Conservation (phyloP, 192 early-diverging fungal genomes). For the Ambispora gerdemannii region DNA sequence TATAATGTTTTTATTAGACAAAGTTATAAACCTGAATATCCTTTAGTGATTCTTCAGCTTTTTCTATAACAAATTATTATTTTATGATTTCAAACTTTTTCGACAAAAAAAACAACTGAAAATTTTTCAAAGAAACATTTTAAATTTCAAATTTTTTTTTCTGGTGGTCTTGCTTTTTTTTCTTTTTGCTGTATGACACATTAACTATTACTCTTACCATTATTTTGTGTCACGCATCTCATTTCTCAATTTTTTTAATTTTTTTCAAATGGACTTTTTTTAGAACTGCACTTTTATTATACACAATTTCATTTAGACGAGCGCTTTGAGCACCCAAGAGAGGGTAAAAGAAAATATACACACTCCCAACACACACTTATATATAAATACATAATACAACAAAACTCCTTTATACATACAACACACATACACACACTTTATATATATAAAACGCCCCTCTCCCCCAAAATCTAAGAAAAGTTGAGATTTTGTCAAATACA, state of each 20-base stretch:
- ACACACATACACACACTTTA: too few species aligned
- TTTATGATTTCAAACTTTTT: neutral
- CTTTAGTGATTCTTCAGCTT: neutral
- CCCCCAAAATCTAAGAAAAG: too few species aligned
- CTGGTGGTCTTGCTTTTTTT: neutral
- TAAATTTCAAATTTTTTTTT: neutral
- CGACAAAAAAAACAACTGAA: neutral
- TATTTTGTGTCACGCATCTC: too few species aligned
- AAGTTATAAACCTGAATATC: neutral
- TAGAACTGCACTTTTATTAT: neutral
- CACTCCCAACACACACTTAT: neutral
- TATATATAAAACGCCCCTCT: too few species aligned
- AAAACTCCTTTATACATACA: too few species aligned
- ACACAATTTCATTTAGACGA: neutral
- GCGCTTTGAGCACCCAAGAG: neutral
- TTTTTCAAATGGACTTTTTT: conserved; percentile 15
- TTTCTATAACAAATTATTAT: neutral
- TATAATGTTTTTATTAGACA: neutral
- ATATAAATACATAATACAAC: neutral
- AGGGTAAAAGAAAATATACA: neutral
- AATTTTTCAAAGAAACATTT: neutral
- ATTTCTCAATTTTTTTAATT: neutral
- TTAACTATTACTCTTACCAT: neutral
- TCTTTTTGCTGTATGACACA: neutral
- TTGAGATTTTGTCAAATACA: neutral